A percentile compares a stretch with the other conserved stretches of the same genome.
Evolutionary conservation across 1,139 yeast genomes (phyloP).

Genomic region (Geotrichum fermentans): DNA sequence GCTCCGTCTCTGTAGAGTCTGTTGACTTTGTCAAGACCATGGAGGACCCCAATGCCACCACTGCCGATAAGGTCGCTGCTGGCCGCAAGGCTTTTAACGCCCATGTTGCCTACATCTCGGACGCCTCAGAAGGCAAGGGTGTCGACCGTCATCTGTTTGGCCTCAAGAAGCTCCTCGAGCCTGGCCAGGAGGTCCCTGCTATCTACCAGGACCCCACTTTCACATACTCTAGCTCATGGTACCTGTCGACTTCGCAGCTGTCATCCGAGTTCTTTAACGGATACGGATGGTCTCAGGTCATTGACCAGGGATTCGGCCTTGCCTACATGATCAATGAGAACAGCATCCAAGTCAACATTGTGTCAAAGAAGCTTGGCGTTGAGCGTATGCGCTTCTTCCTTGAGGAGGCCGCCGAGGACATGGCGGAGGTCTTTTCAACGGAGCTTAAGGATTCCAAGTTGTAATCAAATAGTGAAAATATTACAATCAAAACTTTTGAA

Average conservation of each 20-base stretch:
- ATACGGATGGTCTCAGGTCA: conserved; percentile 95
- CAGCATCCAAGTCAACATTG: conserved; percentile 81
- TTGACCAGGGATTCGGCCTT: conserved; percentile 88
- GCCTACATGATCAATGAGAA: conserved; percentile 90
- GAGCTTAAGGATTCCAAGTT: conserved; percentile 38
- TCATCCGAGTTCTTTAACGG: conserved; percentile 86
- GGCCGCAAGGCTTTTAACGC: conserved; percentile 70
- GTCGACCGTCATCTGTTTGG: conserved; percentile 95
- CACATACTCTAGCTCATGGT: conserved; percentile 77
- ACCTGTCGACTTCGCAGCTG: conserved; percentile 81
- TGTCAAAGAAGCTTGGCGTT: conserved; percentile 68
- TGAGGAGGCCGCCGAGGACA: conserved; percentile 74
- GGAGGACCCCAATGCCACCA: conserved; percentile 53
- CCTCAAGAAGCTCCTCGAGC: conserved; percentile 62
- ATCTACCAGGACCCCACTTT: conserved; percentile 74
- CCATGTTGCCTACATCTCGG: conserved; percentile 68
- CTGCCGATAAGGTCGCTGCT: conserved; percentile 57
- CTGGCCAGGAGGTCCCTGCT: conserved; percentile 61
- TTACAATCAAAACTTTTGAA: no score
- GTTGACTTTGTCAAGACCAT: conserved; percentile 70
- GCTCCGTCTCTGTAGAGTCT: conserved; percentile 78
- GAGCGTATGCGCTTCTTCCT: conserved; percentile 66
- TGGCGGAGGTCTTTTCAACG: conserved; percentile 56
- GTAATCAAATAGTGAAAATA: no score
- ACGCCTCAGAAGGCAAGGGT: conserved; percentile 83